Conservation (phyloP, 2,329 filamentous ascomycete genomes). For the Scleromitrula shiraiana region DNA sequence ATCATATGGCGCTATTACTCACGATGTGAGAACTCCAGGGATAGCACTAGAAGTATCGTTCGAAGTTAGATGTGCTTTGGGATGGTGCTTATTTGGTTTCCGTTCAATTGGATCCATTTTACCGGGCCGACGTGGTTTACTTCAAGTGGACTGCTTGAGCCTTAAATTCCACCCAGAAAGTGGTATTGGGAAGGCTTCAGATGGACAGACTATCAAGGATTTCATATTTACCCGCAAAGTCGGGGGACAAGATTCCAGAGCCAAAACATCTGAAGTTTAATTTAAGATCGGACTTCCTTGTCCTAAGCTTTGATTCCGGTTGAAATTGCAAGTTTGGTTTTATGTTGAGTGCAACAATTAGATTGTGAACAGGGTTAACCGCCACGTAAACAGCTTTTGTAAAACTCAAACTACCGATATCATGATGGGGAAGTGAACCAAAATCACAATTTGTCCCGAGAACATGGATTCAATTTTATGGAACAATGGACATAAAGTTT, state of each 20-base stretch:
- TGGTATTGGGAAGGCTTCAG: not conserved
- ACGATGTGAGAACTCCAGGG: too few relatives aligned
- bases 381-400: too few relatives aligned
- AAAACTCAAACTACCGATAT: too few relatives aligned
- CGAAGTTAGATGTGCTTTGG: not conserved
- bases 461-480: slow-evolving; percentile 3
- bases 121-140: not conserved
- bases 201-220: not conserved
- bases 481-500: slow-evolving; percentile 5
- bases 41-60: too few relatives aligned
- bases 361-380: too few relatives aligned
- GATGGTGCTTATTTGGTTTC: not conserved
- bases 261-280: not conserved
- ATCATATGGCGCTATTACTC: not conserved
- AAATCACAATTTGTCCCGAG: too few relatives aligned
- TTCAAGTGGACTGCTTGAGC: not conserved
- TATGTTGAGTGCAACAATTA: not conserved
- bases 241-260: not conserved
- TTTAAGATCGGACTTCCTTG: not conserved
- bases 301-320: too few relatives aligned
- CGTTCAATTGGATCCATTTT: not conserved
- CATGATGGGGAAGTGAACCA: slow-evolving; percentile 2
- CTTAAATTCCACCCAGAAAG: not conserved
- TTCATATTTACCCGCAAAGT: slow-evolving; percentile 1
- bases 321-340: too few relatives aligned